Base-by-base conservation (phyloP, 768 basidiomycete species). In the Psilocybe tampanensis region DNA sequence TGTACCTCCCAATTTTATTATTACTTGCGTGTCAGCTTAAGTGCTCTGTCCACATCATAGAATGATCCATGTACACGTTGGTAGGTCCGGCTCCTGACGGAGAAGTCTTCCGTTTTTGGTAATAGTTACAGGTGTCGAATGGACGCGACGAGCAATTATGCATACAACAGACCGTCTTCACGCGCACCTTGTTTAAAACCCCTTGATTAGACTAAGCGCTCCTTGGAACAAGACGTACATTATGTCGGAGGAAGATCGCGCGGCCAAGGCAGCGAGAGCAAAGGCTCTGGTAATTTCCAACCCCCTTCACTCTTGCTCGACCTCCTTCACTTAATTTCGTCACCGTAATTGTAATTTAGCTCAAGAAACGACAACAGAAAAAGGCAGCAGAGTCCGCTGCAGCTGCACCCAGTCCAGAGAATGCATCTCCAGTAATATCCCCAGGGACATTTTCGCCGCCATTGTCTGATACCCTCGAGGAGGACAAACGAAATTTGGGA, bases 311-410 rank as follows among this genome's bases (percentile, higher is more conserved):
- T n/a, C n/a, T n/a, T n/a, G n/a, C n/a, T n/a, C n/a, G 44, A 29
- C 51, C 44, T 53, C 22, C 55, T 42, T 41, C 34, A 44, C 47
- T 65, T 32, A 52, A 58, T 32, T 47, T 53, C 55, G 49, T 56
- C 44, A 45, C 29, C n/a, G n/a, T n/a, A n/a, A n/a, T 49, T 45
- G 34, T 52, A 5, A 29, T 51, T 42, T 53, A 93, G 90, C 80
- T 93, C 69, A 91, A 92, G 80, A 91, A 90, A 72, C 82, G 88
- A 57, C 89, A 89, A 62, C 86, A 86, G 64, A 84, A 89, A 75
- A 91, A 90, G 70, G 77, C 77, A 39, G 76, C 75, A 45, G 83
- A 77, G 50, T 69, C 71, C 44, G 62, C 70, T 47, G 54, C 67
- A 45, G 53, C 67, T 60, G 57, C 67, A 42, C 48, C 66, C 44